Base-by-base conservation (phyloP, 2,329 filamentous ascomycete species). In the Colletotrichum tabaci region DNA sequence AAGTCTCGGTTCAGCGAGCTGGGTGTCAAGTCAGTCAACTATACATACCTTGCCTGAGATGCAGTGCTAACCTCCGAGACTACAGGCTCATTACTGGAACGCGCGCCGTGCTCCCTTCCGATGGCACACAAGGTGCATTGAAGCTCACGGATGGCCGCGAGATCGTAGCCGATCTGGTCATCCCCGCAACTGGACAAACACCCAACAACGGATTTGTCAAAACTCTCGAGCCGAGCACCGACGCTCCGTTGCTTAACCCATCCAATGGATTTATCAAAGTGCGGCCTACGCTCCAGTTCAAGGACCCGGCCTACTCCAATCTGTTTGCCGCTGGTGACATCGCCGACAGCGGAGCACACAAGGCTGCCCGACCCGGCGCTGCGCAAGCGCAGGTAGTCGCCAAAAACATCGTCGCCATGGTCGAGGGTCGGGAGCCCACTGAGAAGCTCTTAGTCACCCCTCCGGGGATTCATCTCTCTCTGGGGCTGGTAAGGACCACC, bases 241-340 rank as follows among this genome's bases (percentile, higher is more conserved):
- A 53, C 2, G 46, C 8, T 2, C 15, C 61, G 16, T 7, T 69
- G 1, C 15, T 69, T 1, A 69, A 66, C 40, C 53, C 66, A 1
- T 26, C 30, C 4, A 71, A 71, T 21, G 63, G 64, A 6, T 67
- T 70, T 69, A 82, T 87, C 57, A 77, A 78, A 1, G 84, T 88
- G 6, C 75, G 80, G 18, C 78, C 81, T 2, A 87, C 84, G 0
- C 77, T 89, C 10, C 87, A 88, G 66, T 74, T 89, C 65, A 52
- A 74, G 1, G 61, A 53, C 4, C 46, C 3, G 3, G 65, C 47
- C 18, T 61, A 58, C 77, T 79, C 57, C 73, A 77, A 1, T 46
- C 81, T 89, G 16, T 89, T 87, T 74, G 86, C 87, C 0, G 77
- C 86, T 0, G 88, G 87, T 8, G 87, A 89, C 74, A 84, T 89